These are phyloP conservation scores for Tillandsia leiboldiana DNA, from an alignment of 176 grass and related monocot species.

Conservation along the genomic window DNA sequence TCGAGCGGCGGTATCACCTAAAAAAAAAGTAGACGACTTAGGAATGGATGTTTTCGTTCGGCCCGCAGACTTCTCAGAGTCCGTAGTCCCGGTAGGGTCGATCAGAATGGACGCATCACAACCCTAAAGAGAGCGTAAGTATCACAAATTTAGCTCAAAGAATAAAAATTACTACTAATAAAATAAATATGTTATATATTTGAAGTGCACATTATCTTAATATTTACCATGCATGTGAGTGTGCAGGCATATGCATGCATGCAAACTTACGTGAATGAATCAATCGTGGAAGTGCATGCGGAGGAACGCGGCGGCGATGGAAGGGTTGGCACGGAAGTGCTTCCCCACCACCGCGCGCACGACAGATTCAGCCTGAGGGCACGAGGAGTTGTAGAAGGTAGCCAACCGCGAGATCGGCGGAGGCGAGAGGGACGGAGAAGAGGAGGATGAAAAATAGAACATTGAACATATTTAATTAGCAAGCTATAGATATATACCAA, in stretches of 20 bases:
- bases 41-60: slow-evolving; percentile 38
- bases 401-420: slow-evolving; percentile 13
- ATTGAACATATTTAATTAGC: no score
- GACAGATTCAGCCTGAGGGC: slow-evolving; percentile 28
- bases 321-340: slow-evolving; percentile 18
- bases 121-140: slow-evolving; percentile 4
- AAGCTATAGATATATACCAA: no score
- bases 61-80: slow-evolving; percentile 25
- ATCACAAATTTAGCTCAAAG: background rate
- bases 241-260: background rate
- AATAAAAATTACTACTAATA: background rate
- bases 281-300: slow-evolving; percentile 37
- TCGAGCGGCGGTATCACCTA: no score
- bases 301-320: slow-evolving; percentile 20
- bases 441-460: background rate
- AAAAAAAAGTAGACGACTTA: no score
- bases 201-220: background rate
- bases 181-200: background rate
- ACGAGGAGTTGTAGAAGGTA: slow-evolving; percentile 34
- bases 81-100: background rate
- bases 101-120: slow-evolving; percentile 56
- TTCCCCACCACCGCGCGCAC: slow-evolving; percentile 20
- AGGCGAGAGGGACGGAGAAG: background rate
- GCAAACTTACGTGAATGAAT: slow-evolving; percentile 28
- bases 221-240: background rate